These are phyloP conservation scores for Verticillium albo-atrum DNA, from an alignment of 2,329 filamentous ascomycete genomes.

Conservation along the genomic window DNA sequence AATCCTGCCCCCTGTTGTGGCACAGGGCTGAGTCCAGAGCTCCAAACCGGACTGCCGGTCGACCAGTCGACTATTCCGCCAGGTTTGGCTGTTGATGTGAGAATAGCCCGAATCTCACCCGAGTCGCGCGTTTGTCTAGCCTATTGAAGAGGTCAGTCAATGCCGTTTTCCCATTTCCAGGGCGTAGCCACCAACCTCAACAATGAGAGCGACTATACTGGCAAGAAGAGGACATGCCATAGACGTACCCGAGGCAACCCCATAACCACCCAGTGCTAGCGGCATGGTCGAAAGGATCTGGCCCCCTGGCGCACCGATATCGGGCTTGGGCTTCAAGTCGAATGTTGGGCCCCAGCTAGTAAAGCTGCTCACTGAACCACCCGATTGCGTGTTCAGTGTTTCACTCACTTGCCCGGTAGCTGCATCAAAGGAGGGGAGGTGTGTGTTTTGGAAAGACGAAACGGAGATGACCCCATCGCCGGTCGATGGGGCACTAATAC, in stretches of 20 bases:
- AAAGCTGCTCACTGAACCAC: conserved; percentile 46
- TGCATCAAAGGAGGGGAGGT: not conserved
- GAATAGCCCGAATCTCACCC: conserved; percentile 39
- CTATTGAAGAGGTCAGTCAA: not conserved
- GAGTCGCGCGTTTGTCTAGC: conserved; percentile 42
- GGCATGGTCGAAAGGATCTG: conserved; percentile 56
- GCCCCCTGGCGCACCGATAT: conserved; percentile 50
- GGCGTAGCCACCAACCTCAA: conserved; percentile 27
- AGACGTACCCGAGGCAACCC: conserved; percentile 52
- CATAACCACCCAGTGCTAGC: conserved; percentile 38
- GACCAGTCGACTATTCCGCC: conserved; percentile 20
- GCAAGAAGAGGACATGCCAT: conserved; percentile 57
- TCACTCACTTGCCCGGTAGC: not conserved
- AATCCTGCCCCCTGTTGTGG: conserved; percentile 57
- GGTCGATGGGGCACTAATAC: conserved; percentile 41
- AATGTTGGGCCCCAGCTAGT: conserved; percentile 60
- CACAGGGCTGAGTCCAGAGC: conserved; percentile 37
- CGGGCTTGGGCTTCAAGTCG: conserved; percentile 52
- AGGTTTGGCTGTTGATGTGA: conserved; percentile 44
- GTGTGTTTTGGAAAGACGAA: conserved; percentile 42
- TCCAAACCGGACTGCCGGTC: conserved; percentile 8
- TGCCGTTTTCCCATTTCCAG: rapidly evolving
- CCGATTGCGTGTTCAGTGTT: conserved; percentile 33
- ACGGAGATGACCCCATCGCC: conserved; percentile 44
- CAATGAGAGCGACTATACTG: conserved; percentile 49